Conservation (phyloP, 306 rosid genomes). For the Casuarina glauca region DNA sequence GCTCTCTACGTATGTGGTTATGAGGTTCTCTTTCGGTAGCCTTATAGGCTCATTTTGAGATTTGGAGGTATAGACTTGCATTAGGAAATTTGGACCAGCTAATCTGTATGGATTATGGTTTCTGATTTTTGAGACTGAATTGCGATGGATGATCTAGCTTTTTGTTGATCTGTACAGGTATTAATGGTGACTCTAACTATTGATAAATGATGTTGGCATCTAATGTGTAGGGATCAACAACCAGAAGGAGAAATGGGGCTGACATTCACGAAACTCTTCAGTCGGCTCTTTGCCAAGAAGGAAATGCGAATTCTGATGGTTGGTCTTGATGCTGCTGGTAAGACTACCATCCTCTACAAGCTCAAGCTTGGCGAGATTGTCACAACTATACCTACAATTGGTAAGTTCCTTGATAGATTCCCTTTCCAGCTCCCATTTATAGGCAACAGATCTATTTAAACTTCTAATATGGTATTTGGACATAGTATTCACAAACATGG, state of each 20-base stretch:
- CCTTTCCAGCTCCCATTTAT: conserved; percentile 12
- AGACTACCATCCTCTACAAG: conserved; percentile 98
- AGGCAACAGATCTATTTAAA: neutral
- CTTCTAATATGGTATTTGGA: neutral
- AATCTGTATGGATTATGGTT: conserved; percentile 6
- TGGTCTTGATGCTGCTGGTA: conserved; percentile 99
- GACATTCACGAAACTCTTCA: conserved; percentile 97
- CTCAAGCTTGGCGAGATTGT: conserved; percentile 99
- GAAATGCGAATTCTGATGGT: conserved; percentile 99
- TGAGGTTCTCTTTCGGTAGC: neutral
- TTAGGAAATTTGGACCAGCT: neutral
- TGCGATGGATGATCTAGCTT: neutral
- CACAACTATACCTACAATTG: conserved; percentile 97
- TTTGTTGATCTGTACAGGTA: neutral
- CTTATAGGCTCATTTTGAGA: neutral
- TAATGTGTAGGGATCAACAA: conserved; percentile 46
- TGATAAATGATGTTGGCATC: conserved; percentile 8
- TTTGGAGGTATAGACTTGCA: conserved; percentile 2
- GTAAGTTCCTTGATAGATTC: conserved; percentile 47
- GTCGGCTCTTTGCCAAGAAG: conserved; percentile 97
- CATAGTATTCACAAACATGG: neutral
- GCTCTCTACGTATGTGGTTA: neutral
- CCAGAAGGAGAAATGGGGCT: conserved; percentile 78
- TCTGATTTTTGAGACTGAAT: neutral
- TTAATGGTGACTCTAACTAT: neutral